Conservation (phyloP, 495 filamentous ascomycete genomes). For the Daldinia vernicosa region DNA sequence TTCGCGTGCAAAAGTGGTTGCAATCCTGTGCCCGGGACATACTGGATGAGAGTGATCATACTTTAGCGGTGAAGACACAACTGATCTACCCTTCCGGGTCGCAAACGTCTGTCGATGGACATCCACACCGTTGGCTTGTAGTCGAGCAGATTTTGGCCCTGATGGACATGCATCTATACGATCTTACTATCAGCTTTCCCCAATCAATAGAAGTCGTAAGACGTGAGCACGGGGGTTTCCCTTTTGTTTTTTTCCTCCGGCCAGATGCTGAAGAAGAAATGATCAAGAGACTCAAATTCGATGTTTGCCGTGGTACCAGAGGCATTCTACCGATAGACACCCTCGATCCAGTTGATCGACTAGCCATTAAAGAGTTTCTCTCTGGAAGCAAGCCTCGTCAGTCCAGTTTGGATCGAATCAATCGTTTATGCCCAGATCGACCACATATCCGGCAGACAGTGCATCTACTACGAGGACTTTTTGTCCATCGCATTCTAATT, state of each 20-base stretch:
- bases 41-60: conserved; percentile 74
- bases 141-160: conserved; percentile 50
- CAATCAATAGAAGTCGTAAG: conserved; percentile 56
- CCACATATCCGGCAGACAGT: conserved; percentile 41
- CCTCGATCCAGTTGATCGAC: conserved; percentile 42
- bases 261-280: conserved; percentile 57
- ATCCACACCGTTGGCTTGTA: conserved; percentile 58
- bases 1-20: conserved; percentile 57
- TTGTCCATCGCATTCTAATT: conserved; percentile 51
- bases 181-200: conserved; percentile 50
- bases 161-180: conserved; percentile 48
- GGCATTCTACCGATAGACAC: conserved; percentile 41
- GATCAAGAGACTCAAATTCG: conserved; percentile 46
- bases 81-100: conserved; percentile 60
- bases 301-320: conserved; percentile 49
- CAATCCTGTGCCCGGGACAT: conserved; percentile 59
- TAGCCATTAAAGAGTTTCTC: conserved; percentile 52
- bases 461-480: conserved; percentile 45
- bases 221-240: conserved; percentile 49
- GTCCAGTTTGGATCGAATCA: conserved; percentile 33
- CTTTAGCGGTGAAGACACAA: conserved; percentile 63
- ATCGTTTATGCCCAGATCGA: conserved; percentile 40
- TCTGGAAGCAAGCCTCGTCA: conserved; percentile 30
- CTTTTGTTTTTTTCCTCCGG: conserved; percentile 57
- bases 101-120: conserved; percentile 58